These are phyloP conservation scores for Hemerocallis citrina DNA, from an alignment of 106 monocot species.

Conservation along the genomic window DNA sequence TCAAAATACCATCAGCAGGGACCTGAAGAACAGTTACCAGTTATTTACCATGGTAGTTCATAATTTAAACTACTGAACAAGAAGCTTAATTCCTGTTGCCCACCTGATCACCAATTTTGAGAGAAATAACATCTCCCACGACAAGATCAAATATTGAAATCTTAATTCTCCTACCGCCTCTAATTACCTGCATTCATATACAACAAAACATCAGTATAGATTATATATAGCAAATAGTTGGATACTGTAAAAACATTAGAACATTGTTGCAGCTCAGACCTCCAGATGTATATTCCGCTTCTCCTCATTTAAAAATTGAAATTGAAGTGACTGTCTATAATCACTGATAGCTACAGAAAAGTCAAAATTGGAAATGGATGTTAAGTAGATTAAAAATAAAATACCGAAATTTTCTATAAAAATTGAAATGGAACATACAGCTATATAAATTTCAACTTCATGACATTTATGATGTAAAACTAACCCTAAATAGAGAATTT, in stretches of 20 bases:
- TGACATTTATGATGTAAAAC: no score
- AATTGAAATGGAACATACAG: no score
- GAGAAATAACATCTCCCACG: conserved; percentile 66
- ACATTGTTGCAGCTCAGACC: conserved; percentile 30
- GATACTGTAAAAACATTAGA: not conserved
- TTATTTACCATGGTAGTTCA: not conserved
- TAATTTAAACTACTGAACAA: not conserved
- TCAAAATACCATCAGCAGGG: conserved; percentile 86
- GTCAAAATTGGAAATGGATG: conserved; percentile 4
- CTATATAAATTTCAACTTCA: no score
- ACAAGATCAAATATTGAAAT: conserved; percentile 80
- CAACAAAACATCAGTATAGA: not conserved
- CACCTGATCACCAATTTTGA: conserved; percentile 93
- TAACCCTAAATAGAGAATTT: no score
- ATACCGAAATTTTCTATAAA: no score
- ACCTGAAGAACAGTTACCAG: conserved; percentile 34
- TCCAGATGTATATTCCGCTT: conserved; percentile 82
- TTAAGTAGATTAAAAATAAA: conserved; percentile 3
- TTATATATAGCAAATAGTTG: not conserved
- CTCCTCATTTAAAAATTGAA: conserved; percentile 80
- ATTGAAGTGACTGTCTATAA: conserved; percentile 82
- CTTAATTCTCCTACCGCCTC: conserved; percentile 55
- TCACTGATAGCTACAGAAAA: conserved; percentile 64
- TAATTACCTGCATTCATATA: conserved; percentile 42
- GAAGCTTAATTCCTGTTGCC: not conserved